A percentile compares a stretch with the other conserved stretches of the same genome.
These are phyloP conservation scores for Picea abies DNA, from an alignment of 83 land plant genomes.

Conservation along the genomic window DNA sequence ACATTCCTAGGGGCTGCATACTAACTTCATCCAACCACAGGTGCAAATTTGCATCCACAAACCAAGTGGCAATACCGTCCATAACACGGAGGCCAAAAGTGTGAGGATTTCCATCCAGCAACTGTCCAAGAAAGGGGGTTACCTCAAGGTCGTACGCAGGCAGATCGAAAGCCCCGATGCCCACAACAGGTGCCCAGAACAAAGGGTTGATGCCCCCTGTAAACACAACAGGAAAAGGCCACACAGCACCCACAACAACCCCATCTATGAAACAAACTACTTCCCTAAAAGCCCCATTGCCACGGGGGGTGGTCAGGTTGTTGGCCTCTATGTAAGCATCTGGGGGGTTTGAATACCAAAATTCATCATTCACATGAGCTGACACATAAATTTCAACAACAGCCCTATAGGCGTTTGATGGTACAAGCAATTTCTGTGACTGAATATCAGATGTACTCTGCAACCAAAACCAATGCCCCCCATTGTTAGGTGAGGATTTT, in stretches of 20 bases:
- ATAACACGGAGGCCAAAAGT: conserved; percentile 64
- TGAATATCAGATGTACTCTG: conserved; percentile 48
- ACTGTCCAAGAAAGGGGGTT: conserved; percentile 74
- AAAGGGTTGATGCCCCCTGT: conserved; percentile 93
- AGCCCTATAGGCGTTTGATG: conserved; percentile 78
- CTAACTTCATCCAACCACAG: conserved; percentile 77
- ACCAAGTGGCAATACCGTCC: conserved; percentile 79
- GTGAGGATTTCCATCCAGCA: conserved; percentile 73
- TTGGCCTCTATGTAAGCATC: conserved; percentile 70
- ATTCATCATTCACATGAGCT: conserved; percentile 80
- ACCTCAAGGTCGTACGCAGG: conserved; percentile 90
- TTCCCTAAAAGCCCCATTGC: conserved; percentile 95
- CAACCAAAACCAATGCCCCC: conserved; percentile 86
- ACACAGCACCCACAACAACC: conserved; percentile 71
- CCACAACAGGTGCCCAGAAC: conserved; percentile 87
- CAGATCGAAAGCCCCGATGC: conserved; percentile 87
- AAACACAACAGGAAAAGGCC: conserved; percentile 92
- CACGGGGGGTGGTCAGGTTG: conserved; percentile 61
- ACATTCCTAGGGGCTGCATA: conserved; percentile 30
- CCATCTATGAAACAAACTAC: conserved; percentile 75
- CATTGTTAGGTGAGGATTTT: conserved; percentile 60
- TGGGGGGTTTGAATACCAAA: conserved; percentile 89
- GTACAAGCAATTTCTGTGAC: conserved; percentile 39
- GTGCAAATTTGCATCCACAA: conserved; percentile 88
- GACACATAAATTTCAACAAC: conserved; percentile 88